These are phyloP conservation scores for Sphaerulina populicola DNA, from an alignment of 2,329 filamentous ascomycete species.

Conservation along the genomic window DNA sequence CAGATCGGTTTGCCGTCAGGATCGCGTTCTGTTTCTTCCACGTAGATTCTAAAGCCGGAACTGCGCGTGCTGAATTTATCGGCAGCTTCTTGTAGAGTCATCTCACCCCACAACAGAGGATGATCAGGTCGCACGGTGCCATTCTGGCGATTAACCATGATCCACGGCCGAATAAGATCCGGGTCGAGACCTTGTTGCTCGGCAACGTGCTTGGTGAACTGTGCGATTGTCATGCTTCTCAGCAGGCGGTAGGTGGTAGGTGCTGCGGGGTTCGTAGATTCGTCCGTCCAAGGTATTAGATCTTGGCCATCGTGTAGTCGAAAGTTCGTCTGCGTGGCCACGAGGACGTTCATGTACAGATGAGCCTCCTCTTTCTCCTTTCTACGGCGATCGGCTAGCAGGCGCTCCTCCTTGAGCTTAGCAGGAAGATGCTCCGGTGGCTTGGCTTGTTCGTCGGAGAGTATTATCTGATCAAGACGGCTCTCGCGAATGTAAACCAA, in stretches of 20 bases:
- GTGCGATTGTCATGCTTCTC: slow-evolving; percentile 63
- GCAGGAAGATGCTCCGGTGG: slow-evolving; percentile 73
- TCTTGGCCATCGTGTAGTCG: slow-evolving; percentile 75
- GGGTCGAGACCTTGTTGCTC: slow-evolving; percentile 60
- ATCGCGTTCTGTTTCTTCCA: slow-evolving; percentile 65
- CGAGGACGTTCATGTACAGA: slow-evolving; percentile 75
- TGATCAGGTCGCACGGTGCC: slow-evolving; percentile 90
- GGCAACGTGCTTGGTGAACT: slow-evolving; percentile 65
- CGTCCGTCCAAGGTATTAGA: slow-evolving; percentile 53
- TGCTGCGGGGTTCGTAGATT: slow-evolving; percentile 56
- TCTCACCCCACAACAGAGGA: slow-evolving; percentile 66
- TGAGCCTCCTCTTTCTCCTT: slow-evolving; percentile 93
- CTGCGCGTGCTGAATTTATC: slow-evolving; percentile 61
- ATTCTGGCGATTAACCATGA: slow-evolving; percentile 97
- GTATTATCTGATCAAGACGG: slow-evolving; percentile 71
- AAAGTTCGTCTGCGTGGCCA: slow-evolving; percentile 77
- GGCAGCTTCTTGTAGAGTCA: slow-evolving; percentile 58
- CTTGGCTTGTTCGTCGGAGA: slow-evolving; percentile 65
- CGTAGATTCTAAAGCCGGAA: slow-evolving; percentile 69
- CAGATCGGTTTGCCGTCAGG: slow-evolving; percentile 65
- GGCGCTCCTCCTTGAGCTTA: slow-evolving; percentile 73
- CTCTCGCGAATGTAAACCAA: slow-evolving; percentile 91
- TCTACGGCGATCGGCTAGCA: slow-evolving; percentile 62
- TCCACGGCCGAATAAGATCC: slow-evolving; percentile 73
- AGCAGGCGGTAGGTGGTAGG: slow-evolving; percentile 66